A percentile compares a stretch with the other conserved stretches of the same genome.
Evolutionary conservation across 2,329 filamentous ascomycete species (phyloP).

Genomic region (Sodiomyces alkalinus): DNA sequence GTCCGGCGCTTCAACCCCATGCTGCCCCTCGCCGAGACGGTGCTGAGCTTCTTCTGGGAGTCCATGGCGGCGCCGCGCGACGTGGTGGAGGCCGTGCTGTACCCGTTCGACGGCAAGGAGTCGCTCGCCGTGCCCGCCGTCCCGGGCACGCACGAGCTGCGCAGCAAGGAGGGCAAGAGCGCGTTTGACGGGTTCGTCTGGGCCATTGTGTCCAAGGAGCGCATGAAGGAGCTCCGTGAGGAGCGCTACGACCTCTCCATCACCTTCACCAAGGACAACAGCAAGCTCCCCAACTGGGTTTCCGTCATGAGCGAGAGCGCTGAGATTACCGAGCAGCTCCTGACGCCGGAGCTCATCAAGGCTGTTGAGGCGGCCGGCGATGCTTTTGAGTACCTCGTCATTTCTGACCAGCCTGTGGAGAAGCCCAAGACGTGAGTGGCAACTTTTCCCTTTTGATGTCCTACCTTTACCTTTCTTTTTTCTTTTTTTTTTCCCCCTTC

Average conservation of each 20-base stretch:
- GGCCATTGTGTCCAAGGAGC: slow-evolving; percentile 87
- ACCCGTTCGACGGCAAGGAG: slow-evolving; percentile 89
- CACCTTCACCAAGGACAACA: slow-evolving; percentile 81
- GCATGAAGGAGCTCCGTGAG: slow-evolving; percentile 79
- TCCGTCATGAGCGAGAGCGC: slow-evolving; percentile 96
- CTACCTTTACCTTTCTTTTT: too few species aligned
- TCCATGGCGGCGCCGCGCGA: slow-evolving; percentile 55
- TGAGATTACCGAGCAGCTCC: slow-evolving; percentile 75
- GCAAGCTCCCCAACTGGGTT: slow-evolving; percentile 77
- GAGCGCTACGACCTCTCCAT: slow-evolving; percentile 91
- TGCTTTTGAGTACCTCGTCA: slow-evolving; percentile 69
- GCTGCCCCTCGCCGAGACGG: slow-evolving; percentile 43
- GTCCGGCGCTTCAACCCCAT: slow-evolving; percentile 79
- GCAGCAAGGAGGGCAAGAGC: slow-evolving; percentile 45
- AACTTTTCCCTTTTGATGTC: too few species aligned
- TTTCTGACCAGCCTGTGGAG: slow-evolving; percentile 79
- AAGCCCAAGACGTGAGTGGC: slow-evolving; percentile 69
- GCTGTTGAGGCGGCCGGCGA: slow-evolving; percentile 68
- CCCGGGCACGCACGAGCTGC: slow-evolving; percentile 42
- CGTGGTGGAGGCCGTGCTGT: slow-evolving; percentile 59
- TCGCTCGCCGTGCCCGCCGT: slow-evolving; percentile 54
- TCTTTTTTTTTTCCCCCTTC: too few species aligned
- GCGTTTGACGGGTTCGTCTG: slow-evolving; percentile 84
- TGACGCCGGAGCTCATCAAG: slow-evolving; percentile 76
- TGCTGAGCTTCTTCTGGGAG: slow-evolving; percentile 67